phyloP scores from a whole-genome alignment of 2,329 filamentous ascomycete genomes.

The Cytospora mali region DNA sequence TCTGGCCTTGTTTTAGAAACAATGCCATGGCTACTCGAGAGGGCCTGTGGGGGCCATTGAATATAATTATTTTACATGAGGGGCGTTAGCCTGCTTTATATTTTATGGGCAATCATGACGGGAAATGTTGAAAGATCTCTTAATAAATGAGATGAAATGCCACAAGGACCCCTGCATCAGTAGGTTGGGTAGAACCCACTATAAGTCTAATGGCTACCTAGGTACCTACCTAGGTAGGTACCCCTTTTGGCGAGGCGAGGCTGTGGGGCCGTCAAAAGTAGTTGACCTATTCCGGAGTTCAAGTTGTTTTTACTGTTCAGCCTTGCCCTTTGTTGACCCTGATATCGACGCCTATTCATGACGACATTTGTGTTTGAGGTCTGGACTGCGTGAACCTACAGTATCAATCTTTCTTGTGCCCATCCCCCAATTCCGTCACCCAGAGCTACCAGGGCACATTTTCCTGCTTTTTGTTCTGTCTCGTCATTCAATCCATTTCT shows the following conservation, averaged over 20 bases:
- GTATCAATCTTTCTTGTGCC: too few species aligned
- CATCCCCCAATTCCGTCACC: too few species aligned
- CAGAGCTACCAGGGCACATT: too few species aligned
- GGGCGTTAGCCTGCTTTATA: too few species aligned
- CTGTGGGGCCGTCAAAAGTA: neutral
- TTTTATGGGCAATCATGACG: too few species aligned
- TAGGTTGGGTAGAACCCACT: neutral
- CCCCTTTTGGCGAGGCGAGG: neutral
- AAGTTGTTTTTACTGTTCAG: neutral
- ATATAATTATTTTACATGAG: neutral
- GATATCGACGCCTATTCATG: constrained; percentile 8
- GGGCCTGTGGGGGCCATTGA: neutral
- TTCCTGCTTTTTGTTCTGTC: too few species aligned
- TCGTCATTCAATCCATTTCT: too few species aligned
- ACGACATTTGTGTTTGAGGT: constrained; percentile 7
- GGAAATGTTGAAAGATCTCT: neutral
- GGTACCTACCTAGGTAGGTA: too few species aligned
- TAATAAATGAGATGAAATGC: neutral
- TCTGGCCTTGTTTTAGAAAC: neutral
- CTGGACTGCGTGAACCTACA: too few species aligned
- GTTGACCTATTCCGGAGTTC: neutral
- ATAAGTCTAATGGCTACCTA: neutral
- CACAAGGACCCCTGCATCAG: neutral
- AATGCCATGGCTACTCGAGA: constrained; percentile 1
- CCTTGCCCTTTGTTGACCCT: constrained; percentile 4